phyloP scores from a whole-genome alignment of 139 green algal species.

The Picochlorum sp. region DNA sequence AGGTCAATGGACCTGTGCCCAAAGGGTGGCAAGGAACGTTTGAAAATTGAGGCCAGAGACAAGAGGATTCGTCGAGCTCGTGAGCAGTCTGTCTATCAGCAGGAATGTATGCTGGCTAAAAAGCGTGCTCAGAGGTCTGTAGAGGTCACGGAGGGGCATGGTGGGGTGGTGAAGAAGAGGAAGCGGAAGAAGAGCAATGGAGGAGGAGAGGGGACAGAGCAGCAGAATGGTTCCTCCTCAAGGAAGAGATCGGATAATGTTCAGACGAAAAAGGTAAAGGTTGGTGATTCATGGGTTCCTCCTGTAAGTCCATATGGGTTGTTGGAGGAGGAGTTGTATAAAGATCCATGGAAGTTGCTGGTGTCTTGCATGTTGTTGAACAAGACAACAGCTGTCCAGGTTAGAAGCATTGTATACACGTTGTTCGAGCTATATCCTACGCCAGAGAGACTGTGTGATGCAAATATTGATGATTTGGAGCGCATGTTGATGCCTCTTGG shows the following conservation, averaged over 20 bases:
- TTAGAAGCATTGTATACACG: slow-evolving; percentile 69
- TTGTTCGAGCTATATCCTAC: slow-evolving; percentile 68
- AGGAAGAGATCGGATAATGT: neutral
- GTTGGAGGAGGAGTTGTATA: slow-evolving; percentile 78
- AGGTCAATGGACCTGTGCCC: no score
- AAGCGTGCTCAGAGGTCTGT: neutral
- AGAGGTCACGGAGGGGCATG: neutral
- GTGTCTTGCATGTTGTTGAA: slow-evolving; percentile 87
- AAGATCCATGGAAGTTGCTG: slow-evolving; percentile 85
- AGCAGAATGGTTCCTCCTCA: neutral
- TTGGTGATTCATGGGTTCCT: slow-evolving; percentile 45
- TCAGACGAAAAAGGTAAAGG: slow-evolving; percentile 3
- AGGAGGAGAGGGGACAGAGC: neutral
- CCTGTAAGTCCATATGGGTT: slow-evolving; percentile 62
- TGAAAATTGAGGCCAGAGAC: no score
- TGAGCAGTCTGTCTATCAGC: neutral
- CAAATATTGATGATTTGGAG: slow-evolving; percentile 28
- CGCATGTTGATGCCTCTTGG: slow-evolving; percentile 73
- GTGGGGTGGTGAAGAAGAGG: neutral
- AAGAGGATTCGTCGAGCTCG: no score
- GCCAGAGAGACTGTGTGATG: slow-evolving; percentile 41
- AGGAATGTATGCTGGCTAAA: neutral
- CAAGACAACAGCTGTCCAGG: slow-evolving; percentile 72
- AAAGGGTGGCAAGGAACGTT: no score
- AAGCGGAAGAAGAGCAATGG: slow-evolving; percentile 4